Percentiles rank a stretch among this genome's conserved stretches.
These are phyloP conservation scores for Magnolia changhungtana DNA, from an alignment of 164 flowering plant species.

Conservation along the genomic window DNA sequence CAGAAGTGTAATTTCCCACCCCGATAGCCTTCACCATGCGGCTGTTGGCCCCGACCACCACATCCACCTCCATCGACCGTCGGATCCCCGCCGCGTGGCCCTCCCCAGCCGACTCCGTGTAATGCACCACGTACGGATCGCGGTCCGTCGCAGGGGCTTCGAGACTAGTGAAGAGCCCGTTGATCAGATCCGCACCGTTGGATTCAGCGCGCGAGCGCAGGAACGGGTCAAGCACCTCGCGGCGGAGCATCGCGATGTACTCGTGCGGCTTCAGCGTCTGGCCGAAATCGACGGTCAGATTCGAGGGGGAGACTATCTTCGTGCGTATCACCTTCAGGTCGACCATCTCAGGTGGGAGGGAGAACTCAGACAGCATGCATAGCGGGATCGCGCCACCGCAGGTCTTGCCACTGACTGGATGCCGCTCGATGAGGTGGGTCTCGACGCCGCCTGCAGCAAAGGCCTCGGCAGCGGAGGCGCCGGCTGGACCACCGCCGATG, in stretches of 20 bases:
- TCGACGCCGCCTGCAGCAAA: slow-evolving; percentile 65
- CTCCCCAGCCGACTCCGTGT: slow-evolving; percentile 17
- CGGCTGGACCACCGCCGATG: slow-evolving; percentile 82
- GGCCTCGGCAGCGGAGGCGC: slow-evolving; percentile 70
- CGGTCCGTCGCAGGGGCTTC: slow-evolving; percentile 26
- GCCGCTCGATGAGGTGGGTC: slow-evolving; percentile 72
- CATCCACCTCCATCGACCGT: slow-evolving; percentile 40
- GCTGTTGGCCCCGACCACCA: slow-evolving; percentile 65
- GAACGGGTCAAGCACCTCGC: slow-evolving; percentile 67
- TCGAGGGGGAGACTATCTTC: slow-evolving; percentile 73
- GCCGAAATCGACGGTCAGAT: slow-evolving; percentile 68
- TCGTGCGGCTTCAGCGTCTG: slow-evolving; percentile 51
- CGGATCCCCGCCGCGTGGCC: neutral
- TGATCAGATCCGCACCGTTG: slow-evolving; percentile 28
- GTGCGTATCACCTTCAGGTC: slow-evolving; percentile 66
- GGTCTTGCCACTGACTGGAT: slow-evolving; percentile 54
- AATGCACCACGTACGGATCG: slow-evolving; percentile 48
- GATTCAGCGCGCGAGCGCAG: slow-evolving; percentile 60
- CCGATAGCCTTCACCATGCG: slow-evolving; percentile 57
- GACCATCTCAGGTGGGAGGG: slow-evolving; percentile 54
- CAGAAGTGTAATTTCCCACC: slow-evolving; percentile 59
- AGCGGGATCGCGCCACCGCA: slow-evolving; percentile 87
- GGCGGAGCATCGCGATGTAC: slow-evolving; percentile 70
- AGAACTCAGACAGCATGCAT: slow-evolving; percentile 80
- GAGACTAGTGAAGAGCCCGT: slow-evolving; percentile 42